Percentiles rank a stretch among this genome's conserved stretches.
These are phyloP conservation scores for Phialemoniopsis sp. DNA, from an alignment of 2,329 filamentous ascomycete genomes.

Conservation along the genomic window DNA sequence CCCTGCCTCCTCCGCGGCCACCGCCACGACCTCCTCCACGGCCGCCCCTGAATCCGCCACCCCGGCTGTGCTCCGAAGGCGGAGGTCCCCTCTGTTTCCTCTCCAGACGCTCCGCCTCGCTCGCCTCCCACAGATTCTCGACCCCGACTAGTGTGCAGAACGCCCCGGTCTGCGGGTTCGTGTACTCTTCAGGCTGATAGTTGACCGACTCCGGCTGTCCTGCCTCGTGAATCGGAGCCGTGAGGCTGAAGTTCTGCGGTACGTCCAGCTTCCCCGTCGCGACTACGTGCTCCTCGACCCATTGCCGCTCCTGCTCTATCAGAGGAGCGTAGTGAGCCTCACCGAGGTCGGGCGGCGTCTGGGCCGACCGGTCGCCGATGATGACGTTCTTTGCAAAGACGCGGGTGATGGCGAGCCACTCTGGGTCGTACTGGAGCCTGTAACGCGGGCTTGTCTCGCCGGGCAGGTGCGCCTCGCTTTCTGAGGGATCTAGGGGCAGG, in stretches of 20 bases:
- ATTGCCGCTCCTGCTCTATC: slow-evolving; percentile 68
- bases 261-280: slow-evolving; percentile 57
- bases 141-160: slow-evolving; percentile 80
- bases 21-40: slow-evolving; percentile 30
- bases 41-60: slow-evolving; percentile 25
- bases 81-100: slow-evolving; percentile 56
- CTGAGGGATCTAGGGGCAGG: slow-evolving; percentile 34
- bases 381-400: slow-evolving; percentile 65
- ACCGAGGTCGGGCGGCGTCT: slow-evolving; percentile 51
- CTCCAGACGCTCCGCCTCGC: slow-evolving; percentile 62
- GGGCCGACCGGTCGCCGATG: slow-evolving; percentile 47
- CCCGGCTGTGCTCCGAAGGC: slow-evolving; percentile 23
- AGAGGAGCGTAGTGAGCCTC: slow-evolving; percentile 63
- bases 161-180: slow-evolving; percentile 76
- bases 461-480: slow-evolving; percentile 13
- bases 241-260: slow-evolving; percentile 73
- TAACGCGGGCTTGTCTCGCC: slow-evolving; percentile 36
- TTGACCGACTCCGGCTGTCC: slow-evolving; percentile 42
- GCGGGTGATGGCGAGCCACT: slow-evolving; percentile 93
- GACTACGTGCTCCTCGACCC: slow-evolving; percentile 77
- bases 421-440: slow-evolving; percentile 75
- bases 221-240: slow-evolving; percentile 67
- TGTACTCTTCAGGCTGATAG: slow-evolving; percentile 74
- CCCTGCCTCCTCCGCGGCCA: slow-evolving; percentile 25
- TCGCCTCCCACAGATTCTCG: slow-evolving; percentile 69